A percentile compares a stretch with the other conserved stretches of the same genome.
phyloP scores from a whole-genome alignment of 139 green algal species.

The Chlamydomonas schloesseri region DNA sequence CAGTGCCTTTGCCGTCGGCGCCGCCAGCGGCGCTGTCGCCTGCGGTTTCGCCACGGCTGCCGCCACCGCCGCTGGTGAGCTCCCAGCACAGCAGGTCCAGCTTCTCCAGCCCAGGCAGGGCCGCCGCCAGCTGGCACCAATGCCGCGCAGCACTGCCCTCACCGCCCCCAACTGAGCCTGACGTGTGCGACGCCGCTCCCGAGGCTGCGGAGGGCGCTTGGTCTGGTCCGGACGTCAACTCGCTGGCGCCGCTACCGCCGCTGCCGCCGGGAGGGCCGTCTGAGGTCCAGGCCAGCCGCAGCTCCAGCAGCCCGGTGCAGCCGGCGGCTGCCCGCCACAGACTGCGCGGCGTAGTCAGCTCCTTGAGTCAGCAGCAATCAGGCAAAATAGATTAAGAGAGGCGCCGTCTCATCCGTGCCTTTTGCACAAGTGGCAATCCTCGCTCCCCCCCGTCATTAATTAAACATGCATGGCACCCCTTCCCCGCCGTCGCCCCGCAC shows the following conservation, averaged over 20 bases:
- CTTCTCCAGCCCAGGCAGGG: neutral
- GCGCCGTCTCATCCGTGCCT: too few relatives aligned
- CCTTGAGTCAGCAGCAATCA: too few relatives aligned
- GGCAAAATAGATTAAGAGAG: too few relatives aligned
- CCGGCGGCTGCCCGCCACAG: neutral
- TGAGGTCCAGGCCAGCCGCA: conserved; percentile 15
- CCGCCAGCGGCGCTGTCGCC: neutral
- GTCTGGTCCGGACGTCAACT: neutral
- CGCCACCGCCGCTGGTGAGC: neutral
- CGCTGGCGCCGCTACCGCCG: neutral
- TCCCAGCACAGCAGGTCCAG: neutral
- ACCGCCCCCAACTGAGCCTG: neutral
- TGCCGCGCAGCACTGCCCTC: neutral
- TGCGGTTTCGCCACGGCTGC: too few relatives aligned
- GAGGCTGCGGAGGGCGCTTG: neutral
- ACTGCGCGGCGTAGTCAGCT: too few relatives aligned
- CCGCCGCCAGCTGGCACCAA: neutral
- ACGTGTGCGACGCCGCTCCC: neutral
- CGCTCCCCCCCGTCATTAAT: too few relatives aligned
- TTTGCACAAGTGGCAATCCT: too few relatives aligned
- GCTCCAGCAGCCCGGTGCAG: conserved; percentile 3
- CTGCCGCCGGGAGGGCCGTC: neutral
- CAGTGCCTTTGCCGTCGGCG: neutral
- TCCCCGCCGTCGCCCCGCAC: too few relatives aligned
- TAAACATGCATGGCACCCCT: too few relatives aligned